Base-by-base conservation (phyloP, 768 basidiomycete genomes). In the Leccinum olivaceopallidum region DNA sequence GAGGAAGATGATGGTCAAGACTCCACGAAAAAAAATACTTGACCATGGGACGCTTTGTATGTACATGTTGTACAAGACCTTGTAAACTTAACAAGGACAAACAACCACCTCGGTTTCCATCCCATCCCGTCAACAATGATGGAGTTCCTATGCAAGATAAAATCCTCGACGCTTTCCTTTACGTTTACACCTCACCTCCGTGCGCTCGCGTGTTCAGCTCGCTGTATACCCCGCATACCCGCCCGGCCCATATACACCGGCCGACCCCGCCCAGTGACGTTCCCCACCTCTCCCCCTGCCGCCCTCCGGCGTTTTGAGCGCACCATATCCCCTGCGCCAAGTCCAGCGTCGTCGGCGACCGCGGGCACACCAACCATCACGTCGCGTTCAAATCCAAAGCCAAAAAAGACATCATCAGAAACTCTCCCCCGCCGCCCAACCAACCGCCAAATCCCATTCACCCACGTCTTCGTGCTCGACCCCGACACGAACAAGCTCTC, bases 391-490 rank as follows among this genome's bases (percentile, higher is more conserved):
- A n/a, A 10, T 0, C 0, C n/a, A 20, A 44, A 20, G 2, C 12
- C 44, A 0, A 20, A 47, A 5, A 20, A 9, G 5, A 10, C 4
- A 5, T 12, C 44, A 1, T 47, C 44, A 12, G 34, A 32, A 36
- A 1, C 37, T 16, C 49, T 30, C 24, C 20, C 53, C 56, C 58
- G 61, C 18, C 67, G 60, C 5, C 70, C 59, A 53, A 65, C 55
- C 56, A 79, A 81, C 68, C 71, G 77, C 13, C 71, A 79, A 1
- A 88, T 88, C 58, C 74, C 72, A 0, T 72, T 73, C 67, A 26
- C 60, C 1, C 57, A 68, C 54, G 84, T 87, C 55, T 78, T 77
- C 50, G 68, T 86, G 54, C 75, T 81, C 54, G 79, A 88, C 64
- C 75, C 81, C 1, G 71, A 76, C 22, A 81, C 81, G 5, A 71